phyloP scores from a whole-genome alignment of 768 basidiomycete genomes.

The Xerocomus potaroensis region DNA sequence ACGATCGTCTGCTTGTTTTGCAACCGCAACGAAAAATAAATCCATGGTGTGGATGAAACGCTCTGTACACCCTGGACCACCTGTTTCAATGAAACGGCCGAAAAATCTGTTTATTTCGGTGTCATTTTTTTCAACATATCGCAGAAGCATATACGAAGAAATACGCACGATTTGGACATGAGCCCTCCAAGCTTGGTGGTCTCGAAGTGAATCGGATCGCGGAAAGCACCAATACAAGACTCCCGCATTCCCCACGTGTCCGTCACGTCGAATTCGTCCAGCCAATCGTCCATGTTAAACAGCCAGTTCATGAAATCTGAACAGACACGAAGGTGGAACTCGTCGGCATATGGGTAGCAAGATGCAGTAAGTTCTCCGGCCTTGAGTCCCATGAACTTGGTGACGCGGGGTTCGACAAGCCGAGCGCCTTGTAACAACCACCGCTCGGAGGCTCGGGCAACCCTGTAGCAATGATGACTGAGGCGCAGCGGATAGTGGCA shows the following conservation, averaged over 20 bases:
- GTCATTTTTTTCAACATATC: neutral
- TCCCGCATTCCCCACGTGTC: conserved; percentile 30
- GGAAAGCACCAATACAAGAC: conserved; percentile 28
- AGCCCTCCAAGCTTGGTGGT: conserved; percentile 27
- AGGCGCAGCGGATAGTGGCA: conserved; percentile 36
- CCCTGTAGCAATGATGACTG: conserved; percentile 30
- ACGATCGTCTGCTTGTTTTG: conserved; percentile 41
- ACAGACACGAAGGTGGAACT: conserved; percentile 56
- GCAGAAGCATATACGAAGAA: neutral
- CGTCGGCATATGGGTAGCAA: conserved; percentile 56
- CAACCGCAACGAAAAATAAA: conserved; percentile 40
- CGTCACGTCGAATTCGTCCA: conserved; percentile 35
- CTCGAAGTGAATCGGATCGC: conserved; percentile 25
- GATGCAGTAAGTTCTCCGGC: conserved; percentile 63
- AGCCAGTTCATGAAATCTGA: conserved; percentile 60
- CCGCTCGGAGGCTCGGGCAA: conserved; percentile 35
- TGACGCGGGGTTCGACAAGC: conserved; percentile 29
- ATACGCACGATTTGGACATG: conserved; percentile 34
- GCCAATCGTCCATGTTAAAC: conserved; percentile 41
- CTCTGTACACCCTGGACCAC: conserved; percentile 37
- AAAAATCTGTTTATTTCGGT: conserved; percentile 32
- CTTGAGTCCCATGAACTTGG: conserved; percentile 51
- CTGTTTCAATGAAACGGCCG: conserved; percentile 33
- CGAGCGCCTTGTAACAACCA: conserved; percentile 31
- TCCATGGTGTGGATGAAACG: conserved; percentile 41